These are phyloP conservation scores for Gynandropsis gynandra DNA, from an alignment of 345 rosid genomes.

Conservation along the genomic window DNA sequence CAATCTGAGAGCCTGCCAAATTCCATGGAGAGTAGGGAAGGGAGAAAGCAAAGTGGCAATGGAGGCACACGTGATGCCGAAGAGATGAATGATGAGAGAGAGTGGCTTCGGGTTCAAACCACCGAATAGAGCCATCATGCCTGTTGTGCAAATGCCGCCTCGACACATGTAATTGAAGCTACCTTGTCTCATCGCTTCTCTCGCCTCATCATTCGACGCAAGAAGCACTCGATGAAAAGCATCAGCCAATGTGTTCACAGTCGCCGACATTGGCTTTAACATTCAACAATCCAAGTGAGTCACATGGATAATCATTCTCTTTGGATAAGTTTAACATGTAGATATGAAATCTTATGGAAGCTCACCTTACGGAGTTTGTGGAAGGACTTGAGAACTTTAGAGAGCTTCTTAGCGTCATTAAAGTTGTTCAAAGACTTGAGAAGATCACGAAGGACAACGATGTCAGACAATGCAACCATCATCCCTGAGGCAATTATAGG, in stretches of 20 bases:
- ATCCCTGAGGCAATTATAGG: conserved; percentile 39
- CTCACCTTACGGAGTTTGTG: conserved; percentile 35
- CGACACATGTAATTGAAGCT: conserved; percentile 28
- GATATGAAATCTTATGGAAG: not conserved
- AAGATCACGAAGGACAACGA: conserved; percentile 34
- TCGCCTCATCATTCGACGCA: conserved; percentile 28
- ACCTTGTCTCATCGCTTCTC: conserved; percentile 31
- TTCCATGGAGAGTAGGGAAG: conserved; percentile 28
- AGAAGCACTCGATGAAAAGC: conserved; percentile 29
- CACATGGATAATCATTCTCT: not conserved
- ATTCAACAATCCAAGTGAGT: not conserved
- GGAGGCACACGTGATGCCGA: conserved; percentile 18
- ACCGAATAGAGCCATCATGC: conserved; percentile 26
- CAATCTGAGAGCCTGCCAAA: conserved; percentile 28
- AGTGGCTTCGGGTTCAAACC: conserved; percentile 33
- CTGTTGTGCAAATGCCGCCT: conserved; percentile 23
- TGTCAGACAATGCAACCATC: conserved; percentile 41
- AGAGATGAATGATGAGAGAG: conserved; percentile 29
- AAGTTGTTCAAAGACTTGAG: conserved; percentile 28
- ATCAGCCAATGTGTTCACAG: conserved; percentile 32
- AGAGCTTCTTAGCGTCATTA: conserved; percentile 25
- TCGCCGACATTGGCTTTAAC: conserved; percentile 32
- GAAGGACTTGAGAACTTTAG: conserved; percentile 29
- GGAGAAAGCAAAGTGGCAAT: conserved; percentile 26
- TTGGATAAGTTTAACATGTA: not conserved